phyloP scores from a whole-genome alignment of 352 stramenopile genomes.

The Globisporangium sylvaticum region DNA sequence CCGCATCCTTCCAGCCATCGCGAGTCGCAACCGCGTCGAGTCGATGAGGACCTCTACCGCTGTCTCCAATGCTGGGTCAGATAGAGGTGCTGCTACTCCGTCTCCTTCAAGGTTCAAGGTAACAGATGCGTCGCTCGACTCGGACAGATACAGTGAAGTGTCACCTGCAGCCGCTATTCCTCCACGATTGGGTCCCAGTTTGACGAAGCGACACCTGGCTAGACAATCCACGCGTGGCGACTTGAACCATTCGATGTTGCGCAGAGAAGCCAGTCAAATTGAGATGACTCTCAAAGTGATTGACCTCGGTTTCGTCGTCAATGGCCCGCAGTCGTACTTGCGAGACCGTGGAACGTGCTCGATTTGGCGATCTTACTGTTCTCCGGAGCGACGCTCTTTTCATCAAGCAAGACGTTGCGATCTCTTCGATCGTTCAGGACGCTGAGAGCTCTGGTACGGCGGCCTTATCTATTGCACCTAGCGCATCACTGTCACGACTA shows the following conservation, averaged over 20 bases:
- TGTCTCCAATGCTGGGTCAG: not conserved
- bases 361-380: slow-evolving; percentile 65
- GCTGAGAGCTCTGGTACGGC: slow-evolving; percentile 54
- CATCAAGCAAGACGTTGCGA: slow-evolving; percentile 34
- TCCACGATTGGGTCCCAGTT: not conserved
- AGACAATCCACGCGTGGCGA: slow-evolving; percentile 9
- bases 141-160: not conserved
- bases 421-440: slow-evolving; percentile 62
- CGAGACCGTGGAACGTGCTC: slow-evolving; percentile 73
- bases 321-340: slow-evolving; percentile 55
- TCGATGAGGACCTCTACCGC: not conserved
- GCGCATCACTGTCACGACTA: not conserved
- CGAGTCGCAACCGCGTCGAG: not conserved
- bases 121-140: slow-evolving; percentile 2
- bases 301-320: slow-evolving; percentile 53
- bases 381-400: slow-evolving; percentile 39
- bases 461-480: not conserved
- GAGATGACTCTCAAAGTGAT: slow-evolving; percentile 82
- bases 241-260: slow-evolving; percentile 5
- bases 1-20: not conserved
- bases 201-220: not conserved
- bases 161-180: not conserved
- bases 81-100: not conserved
- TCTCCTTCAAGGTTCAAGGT: slow-evolving; percentile 1
- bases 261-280: slow-evolving; percentile 18